Base-by-base conservation (phyloP, 2,329 filamentous ascomycete genomes). In the Paracamarosporium sp. region DNA sequence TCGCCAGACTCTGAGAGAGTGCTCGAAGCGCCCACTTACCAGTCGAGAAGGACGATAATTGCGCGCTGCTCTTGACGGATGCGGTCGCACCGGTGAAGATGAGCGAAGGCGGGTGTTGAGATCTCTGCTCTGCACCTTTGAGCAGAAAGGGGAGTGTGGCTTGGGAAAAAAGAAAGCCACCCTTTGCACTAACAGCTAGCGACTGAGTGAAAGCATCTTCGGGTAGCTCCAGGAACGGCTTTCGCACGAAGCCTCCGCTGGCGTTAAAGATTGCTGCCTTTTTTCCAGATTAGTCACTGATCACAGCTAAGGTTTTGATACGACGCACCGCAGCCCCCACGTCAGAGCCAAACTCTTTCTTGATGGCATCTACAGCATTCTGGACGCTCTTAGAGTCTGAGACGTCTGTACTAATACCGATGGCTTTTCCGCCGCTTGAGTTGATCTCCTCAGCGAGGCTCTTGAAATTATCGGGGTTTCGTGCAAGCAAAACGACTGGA, bases 51-150 rank as follows among this genome's bases (percentile, higher is more conserved):
- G 85, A 79, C 1, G 87, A 81, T 74, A 92, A 90, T 12, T 81
- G 79, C 0, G 91, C 87, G 11, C 87, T 89, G 4, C 90, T 90
- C 67, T 88, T 90, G 17, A 94, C 65, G 0, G 89, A 91, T 0
- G 92, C 93, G 0, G 93, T 96, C 0, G 93, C 92, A 30, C 93
- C 93, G 0, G 93, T 96, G 76, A 96, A 90, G 68, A 97, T 89
- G 20, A 97, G 80, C 0, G 90, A 89, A 0, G 92, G 92, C 4
- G 92, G 91, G 69, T 92, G 78, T 30, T 84, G 80, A 0, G 84
- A 41, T 31, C 76, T 73, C 38, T 71, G 67, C 36, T 78, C 67
- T 0, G 87, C 84, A 0, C 88, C 82, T 22, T 87, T 82, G 1
- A 93, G 82, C 1, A 96, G 84, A 1, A 89, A 81, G 0, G 93